Percentiles rank a stretch among this genome's conserved stretches.
Evolutionary conservation across 257 asterid species (phyloP).

Genomic region (Plantago elongata): DNA sequence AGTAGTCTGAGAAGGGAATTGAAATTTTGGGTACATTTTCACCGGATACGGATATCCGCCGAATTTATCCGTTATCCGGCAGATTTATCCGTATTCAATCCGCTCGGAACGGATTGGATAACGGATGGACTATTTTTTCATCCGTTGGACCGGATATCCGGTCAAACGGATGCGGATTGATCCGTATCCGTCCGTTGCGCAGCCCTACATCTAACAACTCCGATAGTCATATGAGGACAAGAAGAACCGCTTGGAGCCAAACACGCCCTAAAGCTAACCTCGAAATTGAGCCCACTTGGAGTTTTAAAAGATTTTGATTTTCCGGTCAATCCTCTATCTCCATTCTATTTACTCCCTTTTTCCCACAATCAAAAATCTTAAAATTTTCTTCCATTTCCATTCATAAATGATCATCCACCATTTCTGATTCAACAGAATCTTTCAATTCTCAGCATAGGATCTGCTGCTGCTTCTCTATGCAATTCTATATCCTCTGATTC

Average conservation of each 20-base stretch:
- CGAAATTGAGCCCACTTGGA: neutral
- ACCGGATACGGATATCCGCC: too few relatives aligned
- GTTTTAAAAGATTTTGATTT: too few relatives aligned
- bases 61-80: too few relatives aligned
- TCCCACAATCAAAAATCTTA: neutral
- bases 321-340: too few relatives aligned
- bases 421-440: neutral
- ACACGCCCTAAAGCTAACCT: conserved; percentile 21
- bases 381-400: neutral
- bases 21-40: neutral
- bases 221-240: neutral
- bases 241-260: conserved; percentile 15
- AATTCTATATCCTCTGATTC: too few relatives aligned
- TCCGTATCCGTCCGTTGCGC: too few relatives aligned
- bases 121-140: too few relatives aligned
- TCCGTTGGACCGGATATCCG: too few relatives aligned
- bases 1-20: neutral
- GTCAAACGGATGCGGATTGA: too few relatives aligned
- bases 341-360: neutral
- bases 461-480: conserved; percentile 7
- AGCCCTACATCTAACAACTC: too few relatives aligned
- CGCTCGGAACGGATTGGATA: too few relatives aligned
- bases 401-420: conserved; percentile 1
- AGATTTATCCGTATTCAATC: too few relatives aligned
- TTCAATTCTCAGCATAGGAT: conserved; percentile 10